phyloP scores from a whole-genome alignment of 2,329 filamentous ascomycete species.

The Parascedosporium putredinis region DNA sequence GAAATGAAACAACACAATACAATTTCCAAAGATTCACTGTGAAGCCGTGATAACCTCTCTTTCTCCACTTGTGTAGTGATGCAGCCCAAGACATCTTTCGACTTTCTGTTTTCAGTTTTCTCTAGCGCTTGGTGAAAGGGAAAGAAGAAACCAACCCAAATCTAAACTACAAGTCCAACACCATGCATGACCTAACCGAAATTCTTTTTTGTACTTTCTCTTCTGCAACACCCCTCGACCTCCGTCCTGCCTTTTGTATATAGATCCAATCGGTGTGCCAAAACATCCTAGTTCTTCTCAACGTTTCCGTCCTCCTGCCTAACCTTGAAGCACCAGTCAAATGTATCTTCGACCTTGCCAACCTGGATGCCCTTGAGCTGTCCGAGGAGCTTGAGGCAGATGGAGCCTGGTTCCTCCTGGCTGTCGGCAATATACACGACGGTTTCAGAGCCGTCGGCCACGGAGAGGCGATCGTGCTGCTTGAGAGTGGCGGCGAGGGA shows the following conservation, averaged over 20 bases:
- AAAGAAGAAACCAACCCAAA: too few relatives aligned
- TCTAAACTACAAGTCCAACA: too few relatives aligned
- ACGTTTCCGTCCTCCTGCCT: slow-evolving; percentile 34
- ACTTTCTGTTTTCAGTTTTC: background rate
- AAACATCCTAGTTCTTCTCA: slow-evolving; percentile 11
- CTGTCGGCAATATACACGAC: slow-evolving; percentile 43
- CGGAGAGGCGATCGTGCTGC: slow-evolving; percentile 26
- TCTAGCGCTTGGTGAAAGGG: too few relatives aligned
- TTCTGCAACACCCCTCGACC: background rate
- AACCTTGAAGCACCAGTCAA: slow-evolving; percentile 57
- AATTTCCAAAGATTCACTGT: too few relatives aligned
- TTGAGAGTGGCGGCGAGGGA: slow-evolving; percentile 26
- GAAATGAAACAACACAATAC: too few relatives aligned
- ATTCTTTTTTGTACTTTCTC: background rate
- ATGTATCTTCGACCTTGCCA: slow-evolving; percentile 65
- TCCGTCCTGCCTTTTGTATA: too few relatives aligned
- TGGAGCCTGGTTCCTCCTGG: slow-evolving; percentile 60
- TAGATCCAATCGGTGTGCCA: too few relatives aligned
- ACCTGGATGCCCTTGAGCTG: slow-evolving; percentile 79
- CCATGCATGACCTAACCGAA: too few relatives aligned
- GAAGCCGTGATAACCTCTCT: too few relatives aligned
- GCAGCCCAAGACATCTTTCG: too few relatives aligned
- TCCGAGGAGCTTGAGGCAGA: slow-evolving; percentile 61
- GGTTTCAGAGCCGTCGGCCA: slow-evolving; percentile 31
- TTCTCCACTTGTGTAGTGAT: too few relatives aligned